Evolutionary conservation across 345 rosid species (phyloP).

Genomic region (Boechera divaricarpa): DNA sequence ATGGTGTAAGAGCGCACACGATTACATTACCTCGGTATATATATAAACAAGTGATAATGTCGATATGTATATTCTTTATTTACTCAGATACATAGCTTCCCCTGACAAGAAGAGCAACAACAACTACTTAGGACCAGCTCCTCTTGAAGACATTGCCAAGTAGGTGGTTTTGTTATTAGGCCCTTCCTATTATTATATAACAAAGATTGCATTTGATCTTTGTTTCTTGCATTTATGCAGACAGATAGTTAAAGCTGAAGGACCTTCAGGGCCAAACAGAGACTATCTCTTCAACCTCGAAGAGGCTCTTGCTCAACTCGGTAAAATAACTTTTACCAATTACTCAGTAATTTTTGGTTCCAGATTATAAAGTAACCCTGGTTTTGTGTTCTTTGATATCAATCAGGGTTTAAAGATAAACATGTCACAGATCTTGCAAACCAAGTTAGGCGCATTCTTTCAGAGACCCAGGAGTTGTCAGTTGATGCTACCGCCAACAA

Average conservation of each 20-base stretch:
- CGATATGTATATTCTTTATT: conserved; percentile 4
- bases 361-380: neutral
- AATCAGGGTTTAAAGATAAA: conserved; percentile 68
- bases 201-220: conserved; percentile 3
- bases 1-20: conserved; percentile 67
- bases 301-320: conserved; percentile 65
- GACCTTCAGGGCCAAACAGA: conserved; percentile 97
- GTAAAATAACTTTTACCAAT: conserved; percentile 37
- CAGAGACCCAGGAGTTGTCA: conserved; percentile 37
- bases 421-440: conserved; percentile 78
- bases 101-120: conserved; percentile 69
- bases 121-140: conserved; percentile 85
- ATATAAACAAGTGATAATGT: conserved; percentile 12
- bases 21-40: neutral
- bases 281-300: conserved; percentile 85
- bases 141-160: conserved; percentile 82
- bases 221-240: conserved; percentile 42
- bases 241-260: conserved; percentile 74
- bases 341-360: neutral
- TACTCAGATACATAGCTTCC: conserved; percentile 79
- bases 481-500: neutral
- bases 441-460: conserved; percentile 65
- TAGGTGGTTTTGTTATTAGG: conserved; percentile 38
- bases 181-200: neutral
- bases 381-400: conserved; percentile 10